These are phyloP conservation scores for Diutina scorzettiae DNA, from an alignment of 1,139 yeast species.

Conservation along the genomic window DNA sequence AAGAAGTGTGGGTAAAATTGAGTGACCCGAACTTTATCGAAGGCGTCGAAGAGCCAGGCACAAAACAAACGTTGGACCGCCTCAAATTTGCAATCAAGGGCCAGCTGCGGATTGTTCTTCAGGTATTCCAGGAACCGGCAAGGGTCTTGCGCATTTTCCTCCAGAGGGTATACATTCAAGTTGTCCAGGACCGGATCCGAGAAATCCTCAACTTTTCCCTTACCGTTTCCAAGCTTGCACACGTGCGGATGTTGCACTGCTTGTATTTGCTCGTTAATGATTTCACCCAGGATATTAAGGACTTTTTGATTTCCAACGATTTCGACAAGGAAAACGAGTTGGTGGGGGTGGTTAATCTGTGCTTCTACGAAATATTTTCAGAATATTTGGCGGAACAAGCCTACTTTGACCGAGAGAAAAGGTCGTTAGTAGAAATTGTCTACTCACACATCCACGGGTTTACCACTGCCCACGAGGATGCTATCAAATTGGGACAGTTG, in stretches of 20 bases:
- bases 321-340: constrained; percentile 34
- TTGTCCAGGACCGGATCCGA: constrained; percentile 57
- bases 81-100: constrained; percentile 39
- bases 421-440: constrained; percentile 53
- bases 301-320: constrained; percentile 37
- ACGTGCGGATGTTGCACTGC: constrained; percentile 63
- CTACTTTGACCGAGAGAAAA: constrained; percentile 66
- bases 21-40: constrained; percentile 25
- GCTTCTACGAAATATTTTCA: constrained; percentile 58
- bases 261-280: constrained; percentile 50
- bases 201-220: constrained; percentile 53
- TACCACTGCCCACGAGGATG: constrained; percentile 39
- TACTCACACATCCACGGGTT: constrained; percentile 37
- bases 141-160: constrained; percentile 60
- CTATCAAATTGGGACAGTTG: constrained; percentile 14
- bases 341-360: constrained; percentile 53
- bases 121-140: constrained; percentile 58
- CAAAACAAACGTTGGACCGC: constrained; percentile 22
- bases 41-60: constrained; percentile 21
- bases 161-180: constrained; percentile 70
- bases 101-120: constrained; percentile 62
- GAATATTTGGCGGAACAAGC: constrained; percentile 57
- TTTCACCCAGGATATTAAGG: constrained; percentile 56
- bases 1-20: constrained; percentile 24
- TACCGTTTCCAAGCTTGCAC: constrained; percentile 57